Percentiles rank a stretch among this genome's conserved stretches.
phyloP scores from a whole-genome alignment of 2,329 filamentous ascomycete species.

The Ophiobolus disseminans region DNA sequence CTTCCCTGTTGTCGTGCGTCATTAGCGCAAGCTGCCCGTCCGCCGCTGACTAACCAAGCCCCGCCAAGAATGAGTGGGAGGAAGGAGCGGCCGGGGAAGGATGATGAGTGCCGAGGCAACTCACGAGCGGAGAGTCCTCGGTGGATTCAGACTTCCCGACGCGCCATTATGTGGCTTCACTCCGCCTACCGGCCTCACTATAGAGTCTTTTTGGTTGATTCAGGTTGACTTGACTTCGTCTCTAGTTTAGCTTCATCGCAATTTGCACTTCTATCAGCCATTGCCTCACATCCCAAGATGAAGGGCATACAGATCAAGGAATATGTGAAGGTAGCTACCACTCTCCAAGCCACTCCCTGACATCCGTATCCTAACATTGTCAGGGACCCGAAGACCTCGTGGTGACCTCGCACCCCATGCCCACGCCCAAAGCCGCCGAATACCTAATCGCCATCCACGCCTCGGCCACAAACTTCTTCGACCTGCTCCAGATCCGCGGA shows the following conservation, averaged over 20 bases:
- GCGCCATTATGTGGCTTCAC: not conserved
- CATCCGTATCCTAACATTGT: slow-evolving; percentile 6
- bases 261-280: too few species aligned
- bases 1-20: slow-evolving; percentile 15
- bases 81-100: slow-evolving; percentile 16
- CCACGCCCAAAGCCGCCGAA: slow-evolving; percentile 72
- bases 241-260: too few species aligned
- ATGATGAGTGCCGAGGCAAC: slow-evolving; percentile 24
- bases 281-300: slow-evolving; percentile 58
- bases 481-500: slow-evolving; percentile 91
- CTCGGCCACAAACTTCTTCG: slow-evolving; percentile 94
- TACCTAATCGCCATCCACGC: slow-evolving; percentile 90
- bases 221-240: not conserved
- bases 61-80: slow-evolving; percentile 11
- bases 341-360: slow-evolving; percentile 7
- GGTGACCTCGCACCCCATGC: slow-evolving; percentile 78
- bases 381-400: slow-evolving; percentile 81
- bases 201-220: not conserved
- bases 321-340: slow-evolving; percentile 71
- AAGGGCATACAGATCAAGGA: slow-evolving; percentile 75
- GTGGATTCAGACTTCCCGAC: not conserved
- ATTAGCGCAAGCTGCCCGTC: slow-evolving; percentile 19
- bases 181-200: not conserved
- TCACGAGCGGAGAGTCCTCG: slow-evolving; percentile 9
- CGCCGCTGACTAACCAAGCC: slow-evolving; percentile 3